Base-by-base conservation (phyloP, 2,329 filamentous ascomycete species). In the Dothideomycetes sp. region DNA sequence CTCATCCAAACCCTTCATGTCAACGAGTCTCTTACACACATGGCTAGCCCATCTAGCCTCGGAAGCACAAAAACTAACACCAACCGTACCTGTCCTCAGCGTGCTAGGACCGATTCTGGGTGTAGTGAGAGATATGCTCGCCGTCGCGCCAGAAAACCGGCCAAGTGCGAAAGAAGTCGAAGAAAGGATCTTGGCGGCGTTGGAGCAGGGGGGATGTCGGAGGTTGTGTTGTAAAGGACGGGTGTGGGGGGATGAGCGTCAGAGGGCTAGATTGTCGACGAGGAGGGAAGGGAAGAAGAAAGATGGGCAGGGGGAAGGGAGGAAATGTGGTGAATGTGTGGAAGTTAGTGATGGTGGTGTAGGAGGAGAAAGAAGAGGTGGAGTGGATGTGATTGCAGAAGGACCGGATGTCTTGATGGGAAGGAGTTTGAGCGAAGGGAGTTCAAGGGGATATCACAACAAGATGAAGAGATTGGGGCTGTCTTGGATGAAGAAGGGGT, bases 61-160 rank as follows among this genome's bases (percentile, higher is more conserved):
- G 3, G 37, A 40, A n/a, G 37, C 37, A 12, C 25, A 25, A 13
- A 24, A 29, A 18, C 29, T 40, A 4, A 23, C 37, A 12, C 39
- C 37, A 4, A 62, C 59, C 10, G 47, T 70, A 3, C 64, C 63
- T 4, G 56, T 59, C 9, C 53, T 70, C 6, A 32, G 28, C 4
- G 37, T 29, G 18, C 20, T 40, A 17, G 29, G 32, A 4, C 37
- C 37, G 7, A 33, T 40, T 2, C 39, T 70, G 23, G 49, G 51
- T 5, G 44, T 70, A n/a, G 48, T 67, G 18, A 55, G 60, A 25
- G 53, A 47, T 13, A 70, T 70, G 67, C 52, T 70, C 28, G 56
- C 53, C 31, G 59, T 55, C 43, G 61, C 62, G 7, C 63, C 67
- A 0, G 51, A 49, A 16, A 47, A 61, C 5, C 57, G 67, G 13